These are phyloP conservation scores for Pleodorina starrii DNA, from an alignment of 139 green algal species.

Conservation along the genomic window DNA sequence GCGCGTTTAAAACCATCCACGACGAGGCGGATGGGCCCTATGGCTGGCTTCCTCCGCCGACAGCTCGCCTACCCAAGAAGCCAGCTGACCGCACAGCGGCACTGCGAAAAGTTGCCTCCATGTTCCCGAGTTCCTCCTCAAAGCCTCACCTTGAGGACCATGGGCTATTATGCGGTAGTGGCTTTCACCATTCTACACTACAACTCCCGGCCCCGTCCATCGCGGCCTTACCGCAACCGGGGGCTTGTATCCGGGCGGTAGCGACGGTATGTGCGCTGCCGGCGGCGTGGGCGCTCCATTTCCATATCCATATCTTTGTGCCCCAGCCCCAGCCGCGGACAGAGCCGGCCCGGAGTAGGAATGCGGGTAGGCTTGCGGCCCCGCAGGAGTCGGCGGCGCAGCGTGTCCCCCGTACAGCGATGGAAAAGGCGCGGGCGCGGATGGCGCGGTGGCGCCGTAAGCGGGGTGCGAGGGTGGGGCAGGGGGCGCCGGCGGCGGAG, in stretches of 20 bases:
- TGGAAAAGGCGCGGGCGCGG: not conserved
- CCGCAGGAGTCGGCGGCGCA: not conserved
- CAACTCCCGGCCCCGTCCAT: no score
- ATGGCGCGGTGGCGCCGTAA: not conserved
- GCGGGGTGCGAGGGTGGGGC: not conserved
- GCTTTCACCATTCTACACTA: no score
- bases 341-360: not conserved
- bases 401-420: not conserved
- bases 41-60: no score
- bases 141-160: no score
- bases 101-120: no score
- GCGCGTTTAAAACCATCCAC: no score
- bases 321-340: not conserved
- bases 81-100: no score
- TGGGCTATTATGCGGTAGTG: no score
- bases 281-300: not conserved
- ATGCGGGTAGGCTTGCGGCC: not conserved
- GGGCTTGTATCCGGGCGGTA: constrained; percentile 60
- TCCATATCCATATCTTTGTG: no score
- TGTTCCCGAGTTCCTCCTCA: no score
- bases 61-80: no score
- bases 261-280: not conserved
- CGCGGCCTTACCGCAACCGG: constrained; percentile 38
- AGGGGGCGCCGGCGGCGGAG: not conserved
- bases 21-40: no score